Evolutionary conservation across 108 stramenopile species (phyloP).

Genomic region (Pseudonitzschia multiseries): DNA sequence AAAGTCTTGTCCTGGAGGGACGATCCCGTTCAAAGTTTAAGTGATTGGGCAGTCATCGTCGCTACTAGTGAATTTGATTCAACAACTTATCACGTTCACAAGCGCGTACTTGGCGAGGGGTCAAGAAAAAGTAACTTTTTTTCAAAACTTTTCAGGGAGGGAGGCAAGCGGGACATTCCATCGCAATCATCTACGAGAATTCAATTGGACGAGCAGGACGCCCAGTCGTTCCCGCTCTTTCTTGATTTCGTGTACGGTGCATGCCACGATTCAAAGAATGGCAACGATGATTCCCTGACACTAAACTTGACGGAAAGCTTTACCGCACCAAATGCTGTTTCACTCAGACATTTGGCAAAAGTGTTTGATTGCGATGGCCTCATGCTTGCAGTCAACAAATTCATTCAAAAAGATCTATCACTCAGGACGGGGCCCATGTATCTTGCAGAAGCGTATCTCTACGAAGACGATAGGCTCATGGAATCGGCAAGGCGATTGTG

Average conservation of each 20-base stretch:
- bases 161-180: neutral
- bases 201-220: slow-evolving; percentile 48
- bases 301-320: slow-evolving; percentile 27
- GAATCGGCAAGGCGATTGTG: slow-evolving; percentile 43
- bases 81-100: slow-evolving; percentile 49
- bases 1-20: slow-evolving; percentile 36
- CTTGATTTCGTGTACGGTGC: slow-evolving; percentile 48
- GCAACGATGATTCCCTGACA: slow-evolving; percentile 27
- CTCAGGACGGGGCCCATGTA: slow-evolving; percentile 41
- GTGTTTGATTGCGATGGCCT: slow-evolving; percentile 45
- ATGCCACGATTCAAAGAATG: neutral
- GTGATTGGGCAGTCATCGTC: slow-evolving; percentile 49
- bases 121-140: slow-evolving; percentile 39
- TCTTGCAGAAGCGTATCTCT: slow-evolving; percentile 25
- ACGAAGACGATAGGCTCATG: slow-evolving; percentile 38
- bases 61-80: slow-evolving; percentile 42
- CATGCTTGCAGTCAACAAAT: slow-evolving; percentile 42
- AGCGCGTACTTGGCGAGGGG: slow-evolving; percentile 36
- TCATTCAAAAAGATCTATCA: slow-evolving; percentile 47
- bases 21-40: slow-evolving; percentile 33
- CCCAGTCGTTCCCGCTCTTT: slow-evolving; percentile 41
- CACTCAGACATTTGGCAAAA: slow-evolving; percentile 38
- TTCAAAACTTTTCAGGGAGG: slow-evolving; percentile 30
- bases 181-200: slow-evolving; percentile 37
- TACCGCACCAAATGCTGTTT: slow-evolving; percentile 39